Conservation (phyloP, 2,329 filamentous ascomycete genomes). For the Aureobasidium namibiae region DNA sequence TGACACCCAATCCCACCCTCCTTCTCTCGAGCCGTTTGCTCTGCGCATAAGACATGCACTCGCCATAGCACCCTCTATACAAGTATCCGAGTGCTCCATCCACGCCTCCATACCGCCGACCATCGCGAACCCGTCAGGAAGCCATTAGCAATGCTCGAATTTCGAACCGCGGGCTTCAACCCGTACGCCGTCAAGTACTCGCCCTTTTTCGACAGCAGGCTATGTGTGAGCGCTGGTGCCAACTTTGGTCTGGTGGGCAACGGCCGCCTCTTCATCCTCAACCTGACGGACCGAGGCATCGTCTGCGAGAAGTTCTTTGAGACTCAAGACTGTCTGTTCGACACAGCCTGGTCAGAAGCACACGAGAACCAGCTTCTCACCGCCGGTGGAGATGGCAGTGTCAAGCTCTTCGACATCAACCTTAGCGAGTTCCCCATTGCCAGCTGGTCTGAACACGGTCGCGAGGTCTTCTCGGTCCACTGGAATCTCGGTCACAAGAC, state of each 20-base stretch:
- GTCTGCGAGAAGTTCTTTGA: conserved; percentile 84
- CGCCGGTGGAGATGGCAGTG: conserved; percentile 83
- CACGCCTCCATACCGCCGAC: background rate
- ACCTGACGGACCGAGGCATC: conserved; percentile 74
- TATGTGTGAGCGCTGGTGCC: conserved; percentile 81
- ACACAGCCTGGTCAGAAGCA: conserved; percentile 88
- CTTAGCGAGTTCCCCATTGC: conserved; percentile 79
- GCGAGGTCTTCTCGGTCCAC: conserved; percentile 84
- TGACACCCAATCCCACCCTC: background rate
- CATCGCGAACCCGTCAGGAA: background rate
- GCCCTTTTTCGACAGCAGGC: conserved; percentile 90
- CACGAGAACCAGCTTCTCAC: conserved; percentile 91
- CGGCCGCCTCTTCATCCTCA: conserved; percentile 77
- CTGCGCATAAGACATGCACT: background rate
- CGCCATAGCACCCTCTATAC: background rate
- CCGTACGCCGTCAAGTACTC: conserved; percentile 98
- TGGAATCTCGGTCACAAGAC: conserved; percentile 92
- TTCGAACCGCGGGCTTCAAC: conserved; percentile 86
- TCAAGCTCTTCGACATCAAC: conserved; percentile 86
- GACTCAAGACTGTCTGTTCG: conserved; percentile 94
- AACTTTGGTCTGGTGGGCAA: conserved; percentile 98
- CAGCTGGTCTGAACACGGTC: conserved; percentile 86
- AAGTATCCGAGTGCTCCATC: background rate
- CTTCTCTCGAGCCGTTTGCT: background rate
- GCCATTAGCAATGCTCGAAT: conserved; percentile 67